Percentiles rank a stretch among this genome's conserved stretches.
Evolutionary conservation across 1,284 basidiomycete species (phyloP).

Genomic region (Heterobasidion irregulare): DNA sequence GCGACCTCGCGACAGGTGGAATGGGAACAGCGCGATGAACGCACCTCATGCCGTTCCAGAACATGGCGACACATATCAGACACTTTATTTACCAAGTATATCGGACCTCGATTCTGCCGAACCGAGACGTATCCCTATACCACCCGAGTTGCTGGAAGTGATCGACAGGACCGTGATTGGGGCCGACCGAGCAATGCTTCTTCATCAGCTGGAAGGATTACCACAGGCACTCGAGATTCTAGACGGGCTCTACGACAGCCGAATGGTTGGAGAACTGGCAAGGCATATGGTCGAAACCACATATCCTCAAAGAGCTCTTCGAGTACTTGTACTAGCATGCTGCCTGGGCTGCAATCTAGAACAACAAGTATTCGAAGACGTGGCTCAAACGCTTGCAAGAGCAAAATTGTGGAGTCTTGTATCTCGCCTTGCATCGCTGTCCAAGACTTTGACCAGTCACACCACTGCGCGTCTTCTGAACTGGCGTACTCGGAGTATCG

Average conservation of each 20-base stretch:
- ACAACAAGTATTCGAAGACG: conserved; percentile 49
- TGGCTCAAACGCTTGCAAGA: conserved; percentile 38
- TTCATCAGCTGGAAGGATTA: conserved; percentile 19
- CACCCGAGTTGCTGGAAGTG: background rate
- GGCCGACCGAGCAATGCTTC: conserved; percentile 12
- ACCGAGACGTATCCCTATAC: background rate
- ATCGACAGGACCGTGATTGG: conserved; percentile 7
- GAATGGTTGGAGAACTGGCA: conserved; percentile 33
- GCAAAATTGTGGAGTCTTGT: conserved; percentile 42
- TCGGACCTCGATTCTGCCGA: background rate
- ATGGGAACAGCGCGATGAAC: background rate
- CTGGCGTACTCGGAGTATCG: conserved; percentile 53
- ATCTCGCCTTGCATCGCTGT: conserved; percentile 35
- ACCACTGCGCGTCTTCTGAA: conserved; percentile 52
- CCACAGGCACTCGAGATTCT: conserved; percentile 12
- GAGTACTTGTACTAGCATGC: conserved; percentile 38
- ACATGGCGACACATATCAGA: background rate
- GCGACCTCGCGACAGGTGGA: background rate
- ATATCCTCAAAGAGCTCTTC: conserved; percentile 30
- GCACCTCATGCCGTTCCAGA: background rate
- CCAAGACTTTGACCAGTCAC: conserved; percentile 34
- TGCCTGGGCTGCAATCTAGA: conserved; percentile 38
- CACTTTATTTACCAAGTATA: background rate
- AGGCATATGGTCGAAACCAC: conserved; percentile 33
- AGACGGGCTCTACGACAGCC: conserved; percentile 23